Base-by-base conservation (phyloP, 164 flowering plant genomes). In the Macadamia integrifolia region DNA sequence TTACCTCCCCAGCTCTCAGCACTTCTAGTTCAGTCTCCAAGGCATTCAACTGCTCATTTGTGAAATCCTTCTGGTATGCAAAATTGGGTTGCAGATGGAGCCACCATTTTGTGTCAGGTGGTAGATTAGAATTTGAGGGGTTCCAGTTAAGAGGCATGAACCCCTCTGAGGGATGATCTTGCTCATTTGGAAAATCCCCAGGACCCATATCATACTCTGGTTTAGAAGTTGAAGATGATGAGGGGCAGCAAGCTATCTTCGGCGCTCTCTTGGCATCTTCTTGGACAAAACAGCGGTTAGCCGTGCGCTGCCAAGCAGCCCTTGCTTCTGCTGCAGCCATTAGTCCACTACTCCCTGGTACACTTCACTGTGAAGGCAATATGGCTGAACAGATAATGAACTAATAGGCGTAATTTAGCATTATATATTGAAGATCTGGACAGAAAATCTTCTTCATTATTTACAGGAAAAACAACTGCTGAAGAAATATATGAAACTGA, bases 251-350 rank as follows among this genome's bases (percentile, higher is more conserved):
- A 58, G 87, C 86, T 70, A 86, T 67, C 64, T 84, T 82, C 29
- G 91, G 87, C 74, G 90, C 90, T 78, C 88, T 84, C 60, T 87
- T 86, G 61, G 85, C 99, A 82, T 94, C 99, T 81, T 92, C 96
- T 76, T 92, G 97, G 58, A 89, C 92, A 75, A 94, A 87, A 76
- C 83, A 92, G 67, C 96, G 88, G 79, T 90, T 92, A 58, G 87
- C 97, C 58, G 92, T 71, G 64, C 93, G 86, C 75, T 94, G 99
- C 95, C 95, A 94, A 52, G 84, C 91, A 35, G 92, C 88, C 76
- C 99, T 89, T 67, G 96, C 97, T 80, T 94, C 99, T 67, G 97
- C 92, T 71, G 83, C 91, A 18, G 97, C 99, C 98, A 92, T 90
- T 72, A 77, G 46, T 58, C 62, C 61, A 48, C 62, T 71, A 32